Base-by-base conservation (phyloP, 306 rosid genomes). In the Cicer cuneatum region DNA sequence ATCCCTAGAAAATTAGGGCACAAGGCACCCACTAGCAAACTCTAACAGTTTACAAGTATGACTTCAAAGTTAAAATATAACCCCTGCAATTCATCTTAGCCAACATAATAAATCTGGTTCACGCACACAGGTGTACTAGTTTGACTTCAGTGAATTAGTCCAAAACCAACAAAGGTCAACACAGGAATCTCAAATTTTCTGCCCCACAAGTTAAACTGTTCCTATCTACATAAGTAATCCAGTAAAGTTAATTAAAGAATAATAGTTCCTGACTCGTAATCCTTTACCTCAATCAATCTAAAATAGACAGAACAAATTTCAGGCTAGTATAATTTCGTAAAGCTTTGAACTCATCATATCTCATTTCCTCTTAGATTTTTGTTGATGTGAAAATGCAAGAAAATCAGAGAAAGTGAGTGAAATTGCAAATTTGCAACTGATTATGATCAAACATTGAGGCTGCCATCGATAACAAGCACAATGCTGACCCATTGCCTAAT, bases 21-120 rank as follows among this genome's bases (percentile, higher is more conserved):
- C 33, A 62, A 43, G 51, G 52, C 40, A 37, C 63, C 6, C n/a
- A 47, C 70, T 5, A 37, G 39, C 21, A 33, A 48, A 16, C 62
- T 47, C 52, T 47, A 46, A 47, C 40, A 48, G 38, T 38, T 62
- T 5, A 39, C 2, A n/a, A 59, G 53, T 18, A 15, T 51, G 38
- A 16, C 53, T 40, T 64, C 43, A n/a, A 67, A 67, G 58, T 47
- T 29, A 61, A 33, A 61, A 63, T 14, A 51, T 10, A 2, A 64
- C 35, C 65, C 7, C 16, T 62, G 33, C 10, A 75, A 19, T 51
- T 38, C 71, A 18, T 64, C 40, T 18, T 13, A 33, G 10, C 38
- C 38, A 60, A 18, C 8, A 3, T 19, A 43, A 19, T 7, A 45
- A 51, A 45, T 29, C 46, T 46, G 37, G 47, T 46, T 45, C 35